Percentiles rank a stretch among this genome's conserved stretches.
Conservation (phyloP, 441 rosid genomes). For the Erodium moschatum region DNA sequence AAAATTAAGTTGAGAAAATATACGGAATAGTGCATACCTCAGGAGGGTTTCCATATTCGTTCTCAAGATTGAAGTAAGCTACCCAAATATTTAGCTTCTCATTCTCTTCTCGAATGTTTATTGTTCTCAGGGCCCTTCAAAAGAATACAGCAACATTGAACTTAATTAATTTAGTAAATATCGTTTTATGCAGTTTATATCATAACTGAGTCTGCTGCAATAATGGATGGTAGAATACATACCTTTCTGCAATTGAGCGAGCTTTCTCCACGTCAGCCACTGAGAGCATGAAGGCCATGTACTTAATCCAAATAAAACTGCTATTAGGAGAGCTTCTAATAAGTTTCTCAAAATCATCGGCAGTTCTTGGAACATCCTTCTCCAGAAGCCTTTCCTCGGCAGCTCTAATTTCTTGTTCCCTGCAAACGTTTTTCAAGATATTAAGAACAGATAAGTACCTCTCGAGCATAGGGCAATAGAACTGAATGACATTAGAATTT, state of each 20-base stretch:
- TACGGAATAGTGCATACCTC: slow-evolving; percentile 42
- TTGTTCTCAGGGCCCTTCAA: slow-evolving; percentile 83
- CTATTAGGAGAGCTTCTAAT: slow-evolving; percentile 87
- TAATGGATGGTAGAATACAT: slow-evolving; percentile 27
- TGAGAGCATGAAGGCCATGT: slow-evolving; percentile 76
- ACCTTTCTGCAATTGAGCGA: slow-evolving; percentile 82
- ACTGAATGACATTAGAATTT: not conserved
- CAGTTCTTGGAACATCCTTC: slow-evolving; percentile 68
- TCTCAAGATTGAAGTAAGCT: slow-evolving; percentile 92
- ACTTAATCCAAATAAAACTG: slow-evolving; percentile 89
- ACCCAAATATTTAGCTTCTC: slow-evolving; percentile 95
- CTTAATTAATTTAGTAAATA: not conserved
- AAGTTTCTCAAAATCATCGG: slow-evolving; percentile 88
- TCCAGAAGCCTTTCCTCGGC: slow-evolving; percentile 86
- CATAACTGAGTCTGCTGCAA: not conserved
- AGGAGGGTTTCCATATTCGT: slow-evolving; percentile 83
- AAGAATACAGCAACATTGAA: slow-evolving; percentile 9
- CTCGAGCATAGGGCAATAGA: slow-evolving; percentile 15
- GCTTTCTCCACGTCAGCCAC: slow-evolving; percentile 83
- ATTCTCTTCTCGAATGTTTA: slow-evolving; percentile 76
- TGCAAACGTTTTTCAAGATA: slow-evolving; percentile 28
- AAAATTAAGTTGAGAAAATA: not conserved
- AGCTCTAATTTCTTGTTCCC: slow-evolving; percentile 80
- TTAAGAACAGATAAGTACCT: slow-evolving; percentile 8
- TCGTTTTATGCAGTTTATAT: not conserved